Evolutionary conservation across 257 asterid genomes (phyloP).

Genomic region (Capsicum chinense): DNA sequence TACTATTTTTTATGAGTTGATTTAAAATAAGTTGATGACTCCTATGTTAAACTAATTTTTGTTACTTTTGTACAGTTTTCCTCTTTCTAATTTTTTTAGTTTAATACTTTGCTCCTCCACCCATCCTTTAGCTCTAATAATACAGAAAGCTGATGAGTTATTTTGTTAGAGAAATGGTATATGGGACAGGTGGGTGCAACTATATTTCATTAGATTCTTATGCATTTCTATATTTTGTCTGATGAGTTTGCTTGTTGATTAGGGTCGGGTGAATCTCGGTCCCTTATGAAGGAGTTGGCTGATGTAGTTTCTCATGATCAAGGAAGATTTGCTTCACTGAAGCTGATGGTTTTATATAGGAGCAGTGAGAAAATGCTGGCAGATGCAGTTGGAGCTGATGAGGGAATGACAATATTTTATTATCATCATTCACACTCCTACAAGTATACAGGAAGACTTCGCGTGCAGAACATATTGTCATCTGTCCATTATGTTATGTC

Average conservation of each 20-base stretch:
- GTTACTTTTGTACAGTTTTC: slow-evolving; percentile 7
- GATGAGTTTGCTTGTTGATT: slow-evolving; percentile 34
- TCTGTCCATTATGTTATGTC: slow-evolving; percentile 67
- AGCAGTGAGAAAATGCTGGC: slow-evolving; percentile 75
- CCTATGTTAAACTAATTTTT: slow-evolving; percentile 5
- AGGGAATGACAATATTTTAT: slow-evolving; percentile 63
- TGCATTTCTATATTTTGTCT: background rate
- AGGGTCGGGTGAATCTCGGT: slow-evolving; percentile 96
- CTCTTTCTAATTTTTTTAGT: slow-evolving; percentile 23
- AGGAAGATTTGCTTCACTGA: slow-evolving; percentile 56
- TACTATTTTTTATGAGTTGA: slow-evolving; percentile 15
- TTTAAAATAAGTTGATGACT: background rate
- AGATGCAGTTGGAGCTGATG: slow-evolving; percentile 77
- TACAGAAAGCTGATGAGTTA: background rate
- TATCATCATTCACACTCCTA: slow-evolving; percentile 62
- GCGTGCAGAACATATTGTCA: slow-evolving; percentile 72
- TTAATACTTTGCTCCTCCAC: slow-evolving; percentile 3
- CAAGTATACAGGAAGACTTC: slow-evolving; percentile 75
- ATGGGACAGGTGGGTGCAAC: slow-evolving; percentile 20
- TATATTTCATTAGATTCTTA: slow-evolving; percentile 14
- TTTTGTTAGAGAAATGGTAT: slow-evolving; percentile 18
- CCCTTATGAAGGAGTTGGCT: slow-evolving; percentile 78
- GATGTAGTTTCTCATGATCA: slow-evolving; percentile 57
- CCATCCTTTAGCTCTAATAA: background rate
- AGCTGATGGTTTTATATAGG: slow-evolving; percentile 74